Percentiles rank a stretch among this genome's conserved stretches.
These are phyloP conservation scores for Trametes polyzona DNA, from an alignment of 1,284 basidiomycete species.

Conservation along the genomic window DNA sequence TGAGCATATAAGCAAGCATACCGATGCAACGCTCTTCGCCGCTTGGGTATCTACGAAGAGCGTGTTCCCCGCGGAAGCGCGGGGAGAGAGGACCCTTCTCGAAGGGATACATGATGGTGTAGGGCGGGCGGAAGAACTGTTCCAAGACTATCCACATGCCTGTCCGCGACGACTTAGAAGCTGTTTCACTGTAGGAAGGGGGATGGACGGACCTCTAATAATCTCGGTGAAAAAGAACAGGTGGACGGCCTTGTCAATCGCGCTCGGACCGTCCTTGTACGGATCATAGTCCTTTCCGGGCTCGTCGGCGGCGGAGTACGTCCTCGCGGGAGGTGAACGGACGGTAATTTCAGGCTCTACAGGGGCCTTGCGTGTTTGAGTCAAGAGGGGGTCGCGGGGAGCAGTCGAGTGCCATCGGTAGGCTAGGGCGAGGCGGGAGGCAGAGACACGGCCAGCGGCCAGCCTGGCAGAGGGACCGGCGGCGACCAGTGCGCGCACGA, in stretches of 20 bases:
- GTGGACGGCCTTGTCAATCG: conserved; percentile 94
- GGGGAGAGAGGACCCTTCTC: conserved; percentile 98
- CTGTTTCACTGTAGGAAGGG: conserved; percentile 1
- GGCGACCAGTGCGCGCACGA: conserved; percentile 37
- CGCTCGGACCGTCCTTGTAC: conserved; percentile 81
- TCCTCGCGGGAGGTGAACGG: conserved; percentile 40
- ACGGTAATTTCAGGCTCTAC: conserved; percentile 4
- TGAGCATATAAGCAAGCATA: conserved; percentile 40
- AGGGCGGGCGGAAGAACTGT: conserved; percentile 96
- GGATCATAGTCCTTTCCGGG: conserved; percentile 60
- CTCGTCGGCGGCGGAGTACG: conserved; percentile 46
- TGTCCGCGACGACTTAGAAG: conserved; percentile 37
- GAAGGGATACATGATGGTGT: conserved; percentile 98
- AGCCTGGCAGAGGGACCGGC: conserved; percentile 33
- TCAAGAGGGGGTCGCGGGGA: conserved; percentile 28
- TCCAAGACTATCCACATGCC: conserved; percentile 99
- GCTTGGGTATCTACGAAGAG: conserved; percentile 95
- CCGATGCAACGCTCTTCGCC: conserved; percentile 99
- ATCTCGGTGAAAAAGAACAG: conserved; percentile 99
- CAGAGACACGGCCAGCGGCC: conserved; percentile 38
- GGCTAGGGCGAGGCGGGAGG: conserved; percentile 42
- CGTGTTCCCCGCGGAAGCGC: conserved; percentile 98
- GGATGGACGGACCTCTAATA: conserved; percentile 73
- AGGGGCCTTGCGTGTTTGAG: conserved; percentile 17
- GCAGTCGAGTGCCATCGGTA: conserved; percentile 49